A percentile compares a stretch with the other conserved stretches of the same genome.
These are phyloP conservation scores for Euphorbia peplus DNA, from an alignment of 345 rosid species.

Conservation along the genomic window DNA sequence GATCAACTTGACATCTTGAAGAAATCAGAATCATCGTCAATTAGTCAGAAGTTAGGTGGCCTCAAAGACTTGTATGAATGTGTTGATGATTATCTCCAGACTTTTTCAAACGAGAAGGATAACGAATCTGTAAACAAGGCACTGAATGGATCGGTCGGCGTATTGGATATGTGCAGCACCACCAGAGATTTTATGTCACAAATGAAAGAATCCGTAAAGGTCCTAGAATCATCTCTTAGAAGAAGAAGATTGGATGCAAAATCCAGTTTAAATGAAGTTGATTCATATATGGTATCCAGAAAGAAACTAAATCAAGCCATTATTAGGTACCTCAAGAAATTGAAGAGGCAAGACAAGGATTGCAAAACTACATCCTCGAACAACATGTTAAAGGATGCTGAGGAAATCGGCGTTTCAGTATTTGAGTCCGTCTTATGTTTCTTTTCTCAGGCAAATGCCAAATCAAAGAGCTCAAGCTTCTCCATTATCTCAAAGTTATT, in stretches of 20 bases:
- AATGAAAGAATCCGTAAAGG: constrained; percentile 2
- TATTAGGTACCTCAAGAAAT: not conserved
- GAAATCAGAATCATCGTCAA: constrained; percentile 11
- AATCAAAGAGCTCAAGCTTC: constrained; percentile 10
- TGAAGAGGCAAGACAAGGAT: constrained; percentile 3
- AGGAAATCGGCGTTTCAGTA: constrained; percentile 10
- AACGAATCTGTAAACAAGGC: not conserved
- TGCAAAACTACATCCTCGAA: not conserved
- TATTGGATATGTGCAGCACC: constrained; percentile 5
- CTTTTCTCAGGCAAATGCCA: constrained; percentile 16
- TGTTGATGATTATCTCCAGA: constrained; percentile 1
- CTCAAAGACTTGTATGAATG: not conserved
- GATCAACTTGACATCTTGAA: constrained; percentile 28
- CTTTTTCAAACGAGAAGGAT: not conserved
- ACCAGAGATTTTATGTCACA: not conserved
- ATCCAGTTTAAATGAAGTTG: not conserved
- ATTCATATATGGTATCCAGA: not conserved
- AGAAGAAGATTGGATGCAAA: not conserved
- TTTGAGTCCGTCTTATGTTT: constrained; percentile 19
- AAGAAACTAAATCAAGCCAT: constrained; percentile 2
- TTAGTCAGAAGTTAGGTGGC: not conserved
- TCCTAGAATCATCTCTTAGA: constrained; percentile 9
- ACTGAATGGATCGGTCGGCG: not conserved
- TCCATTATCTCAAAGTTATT: constrained; percentile 19
- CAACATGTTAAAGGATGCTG: constrained; percentile 11